Conservation (phyloP, 1,139 yeast species). For the Candida tetrigidarum region DNA sequence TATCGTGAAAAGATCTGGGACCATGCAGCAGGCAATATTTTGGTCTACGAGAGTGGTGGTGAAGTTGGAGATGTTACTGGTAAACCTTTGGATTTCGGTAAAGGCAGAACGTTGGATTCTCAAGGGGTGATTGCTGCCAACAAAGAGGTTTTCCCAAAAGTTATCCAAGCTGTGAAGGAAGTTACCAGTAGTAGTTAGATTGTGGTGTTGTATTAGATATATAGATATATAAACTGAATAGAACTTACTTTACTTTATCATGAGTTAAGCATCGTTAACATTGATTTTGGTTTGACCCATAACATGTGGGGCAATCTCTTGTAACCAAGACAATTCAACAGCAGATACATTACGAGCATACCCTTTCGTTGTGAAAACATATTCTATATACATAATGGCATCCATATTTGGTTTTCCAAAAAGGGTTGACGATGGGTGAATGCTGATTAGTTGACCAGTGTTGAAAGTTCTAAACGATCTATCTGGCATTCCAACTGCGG, state of each 20-base stretch:
- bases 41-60: conserved; percentile 92
- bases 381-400: conserved; percentile 93
- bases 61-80: conserved; percentile 85
- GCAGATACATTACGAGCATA: conserved; percentile 89
- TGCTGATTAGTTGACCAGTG: conserved; percentile 78
- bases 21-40: conserved; percentile 93
- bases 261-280: conserved; percentile 11
- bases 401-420: conserved; percentile 80
- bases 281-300: conserved; percentile 47
- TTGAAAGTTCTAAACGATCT: conserved; percentile 86
- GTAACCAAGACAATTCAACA: conserved; percentile 86
- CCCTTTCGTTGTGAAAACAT: conserved; percentile 90
- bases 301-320: conserved; percentile 77
- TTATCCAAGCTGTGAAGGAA: conserved; percentile 38
- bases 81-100: conserved; percentile 76
- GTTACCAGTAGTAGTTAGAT: not conserved
- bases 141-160: conserved; percentile 56
- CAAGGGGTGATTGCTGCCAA: conserved; percentile 95
- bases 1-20: conserved; percentile 98
- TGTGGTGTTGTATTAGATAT: no score
- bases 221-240: not conserved
- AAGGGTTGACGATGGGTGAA: conserved; percentile 90
- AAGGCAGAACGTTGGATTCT: conserved; percentile 78
- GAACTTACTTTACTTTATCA: not conserved
- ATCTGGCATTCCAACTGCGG: conserved; percentile 96